Conservation (phyloP, 768 basidiomycete genomes). For the Heimioporus sp. region DNA sequence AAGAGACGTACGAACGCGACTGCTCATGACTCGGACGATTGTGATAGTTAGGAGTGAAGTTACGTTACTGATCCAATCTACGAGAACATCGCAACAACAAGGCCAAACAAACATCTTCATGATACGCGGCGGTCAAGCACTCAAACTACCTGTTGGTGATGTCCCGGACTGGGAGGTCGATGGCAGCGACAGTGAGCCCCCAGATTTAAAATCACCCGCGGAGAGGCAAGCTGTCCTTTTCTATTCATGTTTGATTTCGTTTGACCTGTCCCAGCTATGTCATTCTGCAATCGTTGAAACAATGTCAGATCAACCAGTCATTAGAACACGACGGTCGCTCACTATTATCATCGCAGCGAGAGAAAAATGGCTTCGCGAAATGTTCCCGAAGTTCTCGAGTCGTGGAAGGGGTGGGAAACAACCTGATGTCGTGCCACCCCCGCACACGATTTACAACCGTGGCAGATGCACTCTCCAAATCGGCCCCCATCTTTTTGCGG, state of each 20-base stretch:
- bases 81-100: constrained; percentile 17
- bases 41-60: background rate
- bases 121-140: constrained; percentile 27
- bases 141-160: constrained; percentile 53
- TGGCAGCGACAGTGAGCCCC: constrained; percentile 39
- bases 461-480: constrained; percentile 71
- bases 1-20: constrained; percentile 57
- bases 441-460: constrained; percentile 62
- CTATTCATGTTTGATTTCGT: background rate
- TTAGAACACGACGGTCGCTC: constrained; percentile 12
- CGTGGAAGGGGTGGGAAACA: constrained; percentile 59
- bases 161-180: constrained; percentile 61
- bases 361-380: constrained; percentile 62
- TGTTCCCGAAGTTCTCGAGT: constrained; percentile 71
- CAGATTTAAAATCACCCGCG: constrained; percentile 44
- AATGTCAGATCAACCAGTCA: constrained; percentile 45
- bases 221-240: constrained; percentile 48
- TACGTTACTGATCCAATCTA: constrained; percentile 1
- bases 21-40: constrained; percentile 35
- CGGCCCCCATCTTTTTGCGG: constrained; percentile 70
- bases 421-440: constrained; percentile 53
- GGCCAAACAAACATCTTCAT: constrained; percentile 23
- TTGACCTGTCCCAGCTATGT: constrained; percentile 45
- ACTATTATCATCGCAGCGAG: constrained; percentile 47
- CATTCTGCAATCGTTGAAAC: constrained; percentile 63